Base-by-base conservation (phyloP, 148 eudicot genomes). In the Amaranthus hypochondriacus region DNA sequence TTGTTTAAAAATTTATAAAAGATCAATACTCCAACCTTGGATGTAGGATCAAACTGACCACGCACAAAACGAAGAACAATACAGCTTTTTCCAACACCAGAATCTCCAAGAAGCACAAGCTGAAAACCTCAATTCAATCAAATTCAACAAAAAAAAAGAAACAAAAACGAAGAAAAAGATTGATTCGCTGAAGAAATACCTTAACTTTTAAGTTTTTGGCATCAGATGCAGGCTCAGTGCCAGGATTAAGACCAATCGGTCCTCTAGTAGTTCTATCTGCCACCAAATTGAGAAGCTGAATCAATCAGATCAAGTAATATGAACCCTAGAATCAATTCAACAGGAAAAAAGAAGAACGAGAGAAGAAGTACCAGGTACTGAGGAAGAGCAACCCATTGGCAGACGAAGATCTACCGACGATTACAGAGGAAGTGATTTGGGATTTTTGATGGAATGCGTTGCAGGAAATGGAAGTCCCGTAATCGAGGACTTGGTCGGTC, bases 11-110 rank as follows among this genome's bases (percentile, higher is more conserved):
- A 59, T 9, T 47, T 5, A n/a, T 43, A 13, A 39, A 54, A 9
- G 2, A 53, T 5, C 39, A 71, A 75, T 58, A 69, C 59, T 57
- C 73, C 4, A 70, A 91, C 98, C 97, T 94, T 94, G 14, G 98
- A 94, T 15, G 97, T 89, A 48, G 98, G 98, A 65, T 94, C 98
- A 79, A 94, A 94, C 75, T 94, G 98, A 69, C 98, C 98, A 76
- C 98, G 97, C 62, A 91, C 98, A 68, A 81, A 81, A 5, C 84
- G 80, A 39, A 81, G 81, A 69, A 81, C 80, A 51, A 81, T 73
- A 48, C 84, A 77, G 55, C 84, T 81, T 51, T 81, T 81, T 53
- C 84, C 84, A 73, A 81, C 84, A 65, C 84, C 84, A 52, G 84
- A 81, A 77, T 81, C 78, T 7, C 84, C 84, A 4, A 77, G 71